Conservation (phyloP, 352 stramenopile species). For the Phytophthora citrophthora region DNA sequence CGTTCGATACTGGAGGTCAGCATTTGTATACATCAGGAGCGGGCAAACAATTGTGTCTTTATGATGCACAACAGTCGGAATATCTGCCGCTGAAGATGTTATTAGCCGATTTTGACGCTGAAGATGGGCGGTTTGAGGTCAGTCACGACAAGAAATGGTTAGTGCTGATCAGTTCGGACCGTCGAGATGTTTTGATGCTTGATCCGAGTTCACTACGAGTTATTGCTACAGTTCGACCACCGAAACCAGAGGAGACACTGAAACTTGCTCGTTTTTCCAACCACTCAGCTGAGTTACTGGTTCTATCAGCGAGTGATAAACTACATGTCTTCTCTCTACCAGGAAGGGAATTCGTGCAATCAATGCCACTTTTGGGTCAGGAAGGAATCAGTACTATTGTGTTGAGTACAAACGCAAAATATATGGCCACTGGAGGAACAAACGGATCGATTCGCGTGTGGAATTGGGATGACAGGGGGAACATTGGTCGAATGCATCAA, state of each 20-base stretch:
- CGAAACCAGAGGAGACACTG: conserved; percentile 27
- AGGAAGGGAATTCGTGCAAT: conserved; percentile 44
- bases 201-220: conserved; percentile 47
- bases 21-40: conserved; percentile 57
- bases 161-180: conserved; percentile 38
- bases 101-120: conserved; percentile 47
- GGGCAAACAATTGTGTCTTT: conserved; percentile 75
- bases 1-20: conserved; percentile 51
- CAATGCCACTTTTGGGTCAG: conserved; percentile 61
- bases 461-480: conserved; percentile 60
- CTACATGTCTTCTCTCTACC: conserved; percentile 62
- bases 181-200: conserved; percentile 42
- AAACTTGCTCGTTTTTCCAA: conserved; percentile 58
- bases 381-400: conserved; percentile 54
- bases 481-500: conserved; percentile 63
- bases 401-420: conserved; percentile 66
- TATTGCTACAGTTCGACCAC: conserved; percentile 43
- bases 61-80: conserved; percentile 49
- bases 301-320: conserved; percentile 55
- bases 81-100: conserved; percentile 79
- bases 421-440: conserved; percentile 61
- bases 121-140: conserved; percentile 42
- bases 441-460: conserved; percentile 71
- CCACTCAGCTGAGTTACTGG: conserved; percentile 55
- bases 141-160: conserved; percentile 50